Conservation (phyloP, 2,329 filamentous ascomycete species). For the Balansia obtecta region DNA sequence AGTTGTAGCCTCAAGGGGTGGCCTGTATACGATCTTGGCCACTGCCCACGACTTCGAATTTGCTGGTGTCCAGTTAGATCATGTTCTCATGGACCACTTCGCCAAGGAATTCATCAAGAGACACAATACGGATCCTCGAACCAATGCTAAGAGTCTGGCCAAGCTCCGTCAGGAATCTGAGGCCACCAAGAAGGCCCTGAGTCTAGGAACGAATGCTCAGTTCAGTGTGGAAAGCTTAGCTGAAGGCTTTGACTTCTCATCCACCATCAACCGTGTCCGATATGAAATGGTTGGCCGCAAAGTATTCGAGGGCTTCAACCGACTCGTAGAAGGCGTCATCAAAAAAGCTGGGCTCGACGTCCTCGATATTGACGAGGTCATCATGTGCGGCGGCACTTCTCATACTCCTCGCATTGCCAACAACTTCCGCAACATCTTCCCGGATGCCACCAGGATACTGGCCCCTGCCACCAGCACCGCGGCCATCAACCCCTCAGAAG, state of each 20-base stretch:
- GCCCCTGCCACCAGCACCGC: slow-evolving; percentile 67
- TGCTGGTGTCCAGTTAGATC: slow-evolving; percentile 73
- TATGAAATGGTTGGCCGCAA: slow-evolving; percentile 84
- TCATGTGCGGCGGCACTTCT: slow-evolving; percentile 81
- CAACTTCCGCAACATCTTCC: slow-evolving; percentile 70
- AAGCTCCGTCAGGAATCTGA: slow-evolving; percentile 91
- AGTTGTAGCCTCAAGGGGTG: slow-evolving; percentile 79
- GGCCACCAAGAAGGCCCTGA: slow-evolving; percentile 82
- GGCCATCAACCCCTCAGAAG: slow-evolving; percentile 88
- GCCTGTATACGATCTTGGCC: slow-evolving; percentile 91
- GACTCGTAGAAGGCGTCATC: slow-evolving; percentile 70
- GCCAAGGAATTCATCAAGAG: slow-evolving; percentile 99
- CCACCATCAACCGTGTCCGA: slow-evolving; percentile 83
- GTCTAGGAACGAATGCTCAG: slow-evolving; percentile 73
- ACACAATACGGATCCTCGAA: slow-evolving; percentile 77
- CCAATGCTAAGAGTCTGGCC: slow-evolving; percentile 68
- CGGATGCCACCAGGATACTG: slow-evolving; percentile 62
- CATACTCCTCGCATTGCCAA: slow-evolving; percentile 89
- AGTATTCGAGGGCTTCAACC: slow-evolving; percentile 78
- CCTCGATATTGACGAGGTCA: slow-evolving; percentile 87
- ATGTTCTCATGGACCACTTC: slow-evolving; percentile 89
- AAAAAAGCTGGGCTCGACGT: slow-evolving; percentile 89
- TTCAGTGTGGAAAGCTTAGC: slow-evolving; percentile 89
- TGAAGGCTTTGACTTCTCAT: slow-evolving; percentile 80
- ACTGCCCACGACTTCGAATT: slow-evolving; percentile 94